These are phyloP conservation scores for Heliosperma pusillum DNA, from an alignment of 148 eudicot species.

Conservation along the genomic window DNA sequence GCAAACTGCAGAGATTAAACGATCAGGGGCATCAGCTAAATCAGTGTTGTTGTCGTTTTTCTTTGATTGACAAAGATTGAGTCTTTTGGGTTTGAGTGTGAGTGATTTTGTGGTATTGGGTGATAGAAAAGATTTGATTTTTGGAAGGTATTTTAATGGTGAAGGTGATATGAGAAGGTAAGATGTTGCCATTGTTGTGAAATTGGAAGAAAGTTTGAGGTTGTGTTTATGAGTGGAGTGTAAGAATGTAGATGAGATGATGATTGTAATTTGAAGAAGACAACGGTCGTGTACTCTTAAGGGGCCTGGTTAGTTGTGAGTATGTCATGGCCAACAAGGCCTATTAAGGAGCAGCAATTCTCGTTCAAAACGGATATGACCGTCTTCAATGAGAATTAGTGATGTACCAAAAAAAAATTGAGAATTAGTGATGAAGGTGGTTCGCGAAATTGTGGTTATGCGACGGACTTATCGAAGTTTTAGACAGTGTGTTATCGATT, in stretches of 20 bases:
- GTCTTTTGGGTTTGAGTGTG: conserved; percentile 13
- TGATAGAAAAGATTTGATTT: conserved; percentile 29
- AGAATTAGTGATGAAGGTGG: no score
- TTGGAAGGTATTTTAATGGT: conserved; percentile 19
- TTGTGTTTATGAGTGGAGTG: neutral
- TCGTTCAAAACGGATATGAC: no score
- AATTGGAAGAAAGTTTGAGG: neutral
- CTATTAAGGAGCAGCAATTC: no score
- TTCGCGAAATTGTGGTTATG: no score
- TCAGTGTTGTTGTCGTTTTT: conserved; percentile 23
- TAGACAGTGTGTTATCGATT: no score
- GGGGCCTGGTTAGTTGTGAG: neutral
- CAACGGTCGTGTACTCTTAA: neutral
- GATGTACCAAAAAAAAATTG: no score
- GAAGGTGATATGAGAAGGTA: conserved; percentile 38
- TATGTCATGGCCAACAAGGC: neutral
- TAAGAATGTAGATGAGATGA: neutral
- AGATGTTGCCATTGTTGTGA: conserved; percentile 32
- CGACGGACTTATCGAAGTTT: no score
- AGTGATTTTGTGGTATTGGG: conserved; percentile 9
- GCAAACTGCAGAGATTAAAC: conserved; percentile 76
- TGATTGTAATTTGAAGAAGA: neutral
- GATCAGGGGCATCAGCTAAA: conserved; percentile 60
- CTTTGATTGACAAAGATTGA: conserved; percentile 38
- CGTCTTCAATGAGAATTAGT: no score